Percentiles rank a stretch among this genome's conserved stretches.
Conservation (phyloP, 345 rosid genomes). For the Sisymbrium altissimum region DNA sequence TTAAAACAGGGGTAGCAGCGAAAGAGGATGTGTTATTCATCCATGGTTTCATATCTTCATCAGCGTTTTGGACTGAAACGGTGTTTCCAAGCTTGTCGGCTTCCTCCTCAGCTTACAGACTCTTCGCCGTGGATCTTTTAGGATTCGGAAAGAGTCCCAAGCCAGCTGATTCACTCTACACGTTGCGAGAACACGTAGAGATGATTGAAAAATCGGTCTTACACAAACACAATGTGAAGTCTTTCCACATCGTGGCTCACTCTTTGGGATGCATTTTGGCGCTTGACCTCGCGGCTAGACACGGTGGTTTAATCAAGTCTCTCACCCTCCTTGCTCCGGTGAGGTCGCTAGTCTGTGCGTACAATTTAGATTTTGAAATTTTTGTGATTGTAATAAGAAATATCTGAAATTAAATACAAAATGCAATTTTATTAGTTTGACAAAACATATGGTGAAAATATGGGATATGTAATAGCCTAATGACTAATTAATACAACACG, state of each 20-base stretch:
- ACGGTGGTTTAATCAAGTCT: slow-evolving; percentile 67
- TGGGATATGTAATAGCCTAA: background rate
- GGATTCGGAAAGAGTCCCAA: slow-evolving; percentile 98
- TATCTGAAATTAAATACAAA: background rate
- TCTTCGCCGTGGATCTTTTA: slow-evolving; percentile 84
- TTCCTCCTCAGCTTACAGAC: slow-evolving; percentile 50
- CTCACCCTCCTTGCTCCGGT: slow-evolving; percentile 93
- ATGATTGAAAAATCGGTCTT: slow-evolving; percentile 83
- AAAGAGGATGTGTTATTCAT: slow-evolving; percentile 86
- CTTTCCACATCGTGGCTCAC: slow-evolving; percentile 96
- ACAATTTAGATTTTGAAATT: background rate
- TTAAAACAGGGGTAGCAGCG: slow-evolving; percentile 25
- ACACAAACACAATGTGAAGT: slow-evolving; percentile 57
- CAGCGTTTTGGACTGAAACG: slow-evolving; percentile 95
- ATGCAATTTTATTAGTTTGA: background rate
- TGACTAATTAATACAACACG: slow-evolving; percentile 16
- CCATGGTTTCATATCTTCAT: slow-evolving; percentile 97
- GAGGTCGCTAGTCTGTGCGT: slow-evolving; percentile 10
- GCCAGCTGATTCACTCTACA: slow-evolving; percentile 90
- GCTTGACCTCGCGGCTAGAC: slow-evolving; percentile 72
- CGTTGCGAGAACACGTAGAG: slow-evolving; percentile 79
- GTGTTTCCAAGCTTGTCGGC: slow-evolving; percentile 76
- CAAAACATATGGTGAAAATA: background rate
- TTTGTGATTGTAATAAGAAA: background rate
- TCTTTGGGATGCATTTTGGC: slow-evolving; percentile 98